Evolutionary conservation across 192 early-diverging fungal species (phyloP).

Genomic region (Rhizophlyctis rosea): DNA sequence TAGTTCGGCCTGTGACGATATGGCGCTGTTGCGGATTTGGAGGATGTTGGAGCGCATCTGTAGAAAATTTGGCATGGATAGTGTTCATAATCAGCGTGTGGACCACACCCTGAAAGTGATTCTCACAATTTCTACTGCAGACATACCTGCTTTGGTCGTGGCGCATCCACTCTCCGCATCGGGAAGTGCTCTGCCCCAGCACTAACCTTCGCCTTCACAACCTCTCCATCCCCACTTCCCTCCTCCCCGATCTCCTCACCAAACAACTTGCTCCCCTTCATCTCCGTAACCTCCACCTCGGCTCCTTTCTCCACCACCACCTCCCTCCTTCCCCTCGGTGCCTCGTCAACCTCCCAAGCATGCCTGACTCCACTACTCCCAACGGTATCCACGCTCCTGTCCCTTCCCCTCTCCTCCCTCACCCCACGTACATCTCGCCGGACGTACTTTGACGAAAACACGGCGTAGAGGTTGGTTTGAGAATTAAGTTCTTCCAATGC

Average conservation of each 20-base stretch:
- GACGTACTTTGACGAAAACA: conserved; percentile 26
- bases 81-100: neutral
- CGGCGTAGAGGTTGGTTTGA: conserved; percentile 19
- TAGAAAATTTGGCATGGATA: neutral
- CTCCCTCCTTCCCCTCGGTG: neutral
- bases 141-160: conserved; percentile 1
- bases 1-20: conserved; percentile 9
- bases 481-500: conserved; percentile 8
- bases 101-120: neutral
- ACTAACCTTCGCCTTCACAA: neutral
- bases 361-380: neutral
- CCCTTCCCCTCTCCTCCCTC: too few species aligned
- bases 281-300: neutral
- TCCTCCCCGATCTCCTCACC: too few species aligned
- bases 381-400: too few species aligned
- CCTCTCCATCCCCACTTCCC: neutral
- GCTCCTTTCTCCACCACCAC: neutral
- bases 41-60: conserved; percentile 25
- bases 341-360: conserved; percentile 2
- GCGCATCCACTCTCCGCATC: neutral
- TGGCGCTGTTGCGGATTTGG: conserved; percentile 13
- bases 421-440: neutral
- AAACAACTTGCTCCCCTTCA: conserved; percentile 1
- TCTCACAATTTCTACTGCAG: too few species aligned
- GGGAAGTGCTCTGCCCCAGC: conserved; percentile 21